Percentiles rank a stretch among this genome's conserved stretches.
Evolutionary conservation across 2,329 filamentous ascomycete genomes (phyloP).

Genomic region (Penicillium sp.): DNA sequence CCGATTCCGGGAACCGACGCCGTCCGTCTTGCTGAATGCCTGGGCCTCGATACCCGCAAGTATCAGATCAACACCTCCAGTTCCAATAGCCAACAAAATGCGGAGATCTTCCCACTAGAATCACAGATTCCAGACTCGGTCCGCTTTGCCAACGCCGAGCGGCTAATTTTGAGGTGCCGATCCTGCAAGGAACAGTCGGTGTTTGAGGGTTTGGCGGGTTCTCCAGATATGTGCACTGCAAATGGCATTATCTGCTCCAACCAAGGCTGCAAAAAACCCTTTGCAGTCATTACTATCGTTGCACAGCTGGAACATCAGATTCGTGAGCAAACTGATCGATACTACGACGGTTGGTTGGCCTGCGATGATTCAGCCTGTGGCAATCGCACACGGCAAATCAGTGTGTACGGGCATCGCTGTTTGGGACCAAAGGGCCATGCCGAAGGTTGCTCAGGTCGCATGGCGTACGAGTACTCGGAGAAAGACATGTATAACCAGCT

Average conservation of each 20-base stretch:
- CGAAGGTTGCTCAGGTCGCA: constrained; percentile 78
- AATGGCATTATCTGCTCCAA: constrained; percentile 72
- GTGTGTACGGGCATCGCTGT: constrained; percentile 87
- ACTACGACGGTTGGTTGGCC: constrained; percentile 89
- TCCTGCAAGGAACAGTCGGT: constrained; percentile 69
- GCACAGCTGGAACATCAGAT: constrained; percentile 87
- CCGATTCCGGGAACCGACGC: constrained; percentile 93
- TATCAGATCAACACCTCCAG: constrained; percentile 70
- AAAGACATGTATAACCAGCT: constrained; percentile 94
- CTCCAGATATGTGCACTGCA: constrained; percentile 63
- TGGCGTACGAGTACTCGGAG: constrained; percentile 85
- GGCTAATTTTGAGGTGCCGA: constrained; percentile 76
- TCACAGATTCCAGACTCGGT: constrained; percentile 90
- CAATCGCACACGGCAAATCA: constrained; percentile 84
- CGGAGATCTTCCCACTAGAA: constrained; percentile 86
- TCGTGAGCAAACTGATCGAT: constrained; percentile 72
- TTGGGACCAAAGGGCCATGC: constrained; percentile 83
- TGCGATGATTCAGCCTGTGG: constrained; percentile 89
- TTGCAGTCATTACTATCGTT: constrained; percentile 72
- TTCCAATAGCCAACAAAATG: constrained; percentile 52
- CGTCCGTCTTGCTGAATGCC: constrained; percentile 83
- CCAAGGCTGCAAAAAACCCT: constrained; percentile 60
- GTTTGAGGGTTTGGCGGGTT: constrained; percentile 72
- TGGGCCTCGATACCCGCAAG: constrained; percentile 85
- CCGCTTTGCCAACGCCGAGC: constrained; percentile 78